These are phyloP conservation scores for Solanum arcanum DNA, from an alignment of 257 asterid species.

Conservation along the genomic window DNA sequence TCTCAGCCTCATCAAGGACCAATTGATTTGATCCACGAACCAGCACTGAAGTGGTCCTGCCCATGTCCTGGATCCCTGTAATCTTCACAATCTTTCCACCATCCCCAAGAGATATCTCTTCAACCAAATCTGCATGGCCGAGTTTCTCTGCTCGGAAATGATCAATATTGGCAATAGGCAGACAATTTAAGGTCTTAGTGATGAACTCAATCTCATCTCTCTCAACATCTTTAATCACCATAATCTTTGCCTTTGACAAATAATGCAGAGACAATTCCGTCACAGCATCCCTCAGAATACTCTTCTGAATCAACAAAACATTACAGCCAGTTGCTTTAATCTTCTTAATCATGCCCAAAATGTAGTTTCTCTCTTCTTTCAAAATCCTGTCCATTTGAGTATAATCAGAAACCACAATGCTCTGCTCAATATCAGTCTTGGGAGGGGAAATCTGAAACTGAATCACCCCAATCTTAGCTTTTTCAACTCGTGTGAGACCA, in stretches of 20 bases:
- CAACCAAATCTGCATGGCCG: constrained; percentile 85
- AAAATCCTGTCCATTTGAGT: constrained; percentile 97
- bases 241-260: constrained; percentile 82
- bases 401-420: constrained; percentile 93
- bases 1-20: constrained; percentile 97
- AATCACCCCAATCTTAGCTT: constrained; percentile 88
- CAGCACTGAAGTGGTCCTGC: constrained; percentile 82
- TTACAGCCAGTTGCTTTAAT: constrained; percentile 88
- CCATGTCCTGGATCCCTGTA: constrained; percentile 92
- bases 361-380: constrained; percentile 96
- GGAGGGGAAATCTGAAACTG: constrained; percentile 98
- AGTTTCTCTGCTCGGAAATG: constrained; percentile 85
- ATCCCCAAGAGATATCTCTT: constrained; percentile 88
- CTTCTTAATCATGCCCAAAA: constrained; percentile 91
- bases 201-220: constrained; percentile 98
- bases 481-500: constrained; percentile 76
- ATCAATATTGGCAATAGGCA: constrained; percentile 93
- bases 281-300: constrained; percentile 96
- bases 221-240: constrained; percentile 91
- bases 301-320: constrained; percentile 93
- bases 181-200: constrained; percentile 92
- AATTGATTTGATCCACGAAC: constrained; percentile 89
- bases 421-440: constrained; percentile 94
- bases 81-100: constrained; percentile 94
- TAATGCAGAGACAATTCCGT: constrained; percentile 93